Base-by-base conservation (phyloP, 768 basidiomycete species). In the Mycena epipterygia region DNA sequence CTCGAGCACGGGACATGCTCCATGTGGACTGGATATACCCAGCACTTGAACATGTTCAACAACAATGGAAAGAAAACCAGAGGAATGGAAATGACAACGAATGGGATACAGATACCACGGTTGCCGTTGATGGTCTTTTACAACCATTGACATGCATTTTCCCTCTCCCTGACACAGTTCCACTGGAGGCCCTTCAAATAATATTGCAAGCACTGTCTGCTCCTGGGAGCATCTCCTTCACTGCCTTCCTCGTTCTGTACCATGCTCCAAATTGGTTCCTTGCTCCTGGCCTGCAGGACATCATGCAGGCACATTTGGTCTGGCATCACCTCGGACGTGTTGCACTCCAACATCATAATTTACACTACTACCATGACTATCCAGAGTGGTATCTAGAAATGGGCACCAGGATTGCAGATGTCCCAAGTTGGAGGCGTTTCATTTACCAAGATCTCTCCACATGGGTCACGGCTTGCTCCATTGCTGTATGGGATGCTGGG, bases 401-500 rank as follows among this genome's bases (percentile, higher is more conserved):
- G 32, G 55, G 33, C 16, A 14, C 7, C 33, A 21, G 21, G 5
- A 35, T 56, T 41, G 35, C 56, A 39, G 7, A 25, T 5, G 17
- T 25, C 23, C 8, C 35, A 23, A 37, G 14, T 16, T 57, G 56
- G 56, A 57, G n/a, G 25, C 39, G 37, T 16, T 2, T 41, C 37
- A 41, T 57, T 29, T 57, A 39, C 56, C 35, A 41, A 14, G 56
- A 57, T 57, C 56, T 57, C 35, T 7, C 56, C 25, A 39, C 37
- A 11, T 57, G 56, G 56, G 32, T 57, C 39, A 41, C 7, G 9
- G 39, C 25, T 5, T 57, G 9, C 25, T 57, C 56, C 27, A 16
- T 25, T 13, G 21, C 14, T 37, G 35, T 37, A 37, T 37, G n/a
- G 33, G 30, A 33, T 33, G 52, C 32, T 16, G 30, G 27, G 39